These are phyloP conservation scores for Aspergillus nidulans DNA, from an alignment of 495 filamentous ascomycete genomes.

Conservation along the genomic window DNA sequence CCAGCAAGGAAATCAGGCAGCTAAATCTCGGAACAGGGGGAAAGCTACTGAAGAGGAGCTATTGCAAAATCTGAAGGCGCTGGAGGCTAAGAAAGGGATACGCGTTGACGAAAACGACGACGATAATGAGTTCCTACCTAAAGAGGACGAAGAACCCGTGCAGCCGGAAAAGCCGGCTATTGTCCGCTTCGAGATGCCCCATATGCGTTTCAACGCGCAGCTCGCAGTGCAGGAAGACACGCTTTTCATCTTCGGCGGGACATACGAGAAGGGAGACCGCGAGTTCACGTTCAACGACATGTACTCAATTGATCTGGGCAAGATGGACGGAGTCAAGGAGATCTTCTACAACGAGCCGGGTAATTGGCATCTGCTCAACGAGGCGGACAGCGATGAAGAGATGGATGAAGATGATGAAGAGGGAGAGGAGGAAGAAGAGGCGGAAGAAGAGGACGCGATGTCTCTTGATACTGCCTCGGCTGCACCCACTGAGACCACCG, in stretches of 20 bases:
- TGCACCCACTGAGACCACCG: conserved; percentile 33
- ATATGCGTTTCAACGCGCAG: conserved; percentile 82
- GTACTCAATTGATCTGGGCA: conserved; percentile 85
- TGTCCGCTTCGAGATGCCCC: conserved; percentile 71
- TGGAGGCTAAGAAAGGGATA: conserved; percentile 64
- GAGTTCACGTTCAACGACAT: conserved; percentile 95
- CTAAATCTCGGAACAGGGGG: conserved; percentile 60
- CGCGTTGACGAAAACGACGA: conserved; percentile 42
- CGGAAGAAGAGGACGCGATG: conserved; percentile 39
- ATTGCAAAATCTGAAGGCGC: conserved; percentile 71
- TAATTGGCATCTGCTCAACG: conserved; percentile 75
- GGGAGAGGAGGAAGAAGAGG: conserved; percentile 57
- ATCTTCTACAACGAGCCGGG: conserved; percentile 78
- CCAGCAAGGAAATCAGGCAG: conserved; percentile 49
- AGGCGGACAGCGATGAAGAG: conserved; percentile 64
- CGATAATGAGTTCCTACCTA: conserved; percentile 50
- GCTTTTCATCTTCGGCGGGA: conserved; percentile 90
- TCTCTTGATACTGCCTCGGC: conserved; percentile 35
- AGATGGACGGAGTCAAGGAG: conserved; percentile 86
- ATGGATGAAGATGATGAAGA: conserved; percentile 67
- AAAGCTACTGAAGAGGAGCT: conserved; percentile 89
- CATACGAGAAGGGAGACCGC: conserved; percentile 87
- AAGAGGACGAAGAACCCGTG: conserved; percentile 50
- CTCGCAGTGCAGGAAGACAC: conserved; percentile 87
- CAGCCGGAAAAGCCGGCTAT: conserved; percentile 44